Conservation (phyloP, 805 yeast species). For the Yamadazyma scolyti region DNA sequence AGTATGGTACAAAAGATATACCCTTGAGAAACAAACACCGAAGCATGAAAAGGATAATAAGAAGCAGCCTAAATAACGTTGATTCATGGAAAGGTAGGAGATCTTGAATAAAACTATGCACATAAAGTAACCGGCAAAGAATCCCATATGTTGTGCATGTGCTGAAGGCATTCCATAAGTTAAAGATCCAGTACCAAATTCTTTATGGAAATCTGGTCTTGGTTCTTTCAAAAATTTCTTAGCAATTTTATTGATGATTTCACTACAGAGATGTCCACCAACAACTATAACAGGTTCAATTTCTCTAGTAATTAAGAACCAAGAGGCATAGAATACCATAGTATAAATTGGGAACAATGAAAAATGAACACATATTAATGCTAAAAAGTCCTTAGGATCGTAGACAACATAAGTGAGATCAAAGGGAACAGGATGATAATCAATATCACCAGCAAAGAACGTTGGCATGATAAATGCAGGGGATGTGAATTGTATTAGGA, state of each 20-base stretch:
- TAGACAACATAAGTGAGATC: constrained; percentile 86
- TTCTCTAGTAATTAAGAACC: constrained; percentile 81
- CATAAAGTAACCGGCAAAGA: constrained; percentile 55
- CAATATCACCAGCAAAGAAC: constrained; percentile 11
- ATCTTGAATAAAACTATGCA: constrained; percentile 45
- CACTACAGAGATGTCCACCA: constrained; percentile 81
- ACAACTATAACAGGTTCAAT: constrained; percentile 81
- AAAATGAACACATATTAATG: constrained; percentile 62
- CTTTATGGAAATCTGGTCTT: constrained; percentile 61
- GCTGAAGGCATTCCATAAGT: constrained; percentile 97
- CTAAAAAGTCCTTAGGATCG: constrained; percentile 59
- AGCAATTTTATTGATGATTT: constrained; percentile 62
- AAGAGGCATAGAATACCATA: constrained; percentile 74
- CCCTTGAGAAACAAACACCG: constrained; percentile 64
- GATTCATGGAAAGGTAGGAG: constrained; percentile 18
- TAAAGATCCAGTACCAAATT: constrained; percentile 39
- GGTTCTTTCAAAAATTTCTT: constrained; percentile 66
- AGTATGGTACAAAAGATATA: constrained; percentile 76
- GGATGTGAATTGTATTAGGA: too few species aligned
- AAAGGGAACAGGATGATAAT: constrained; percentile 51
- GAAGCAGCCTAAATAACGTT: constrained; percentile 26
- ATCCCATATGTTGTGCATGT: constrained; percentile 95
- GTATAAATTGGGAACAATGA: constrained; percentile 80
- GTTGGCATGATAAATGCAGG: constrained; percentile 12
- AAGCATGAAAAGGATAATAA: constrained; percentile 23